Evolutionary conservation across 2,329 filamentous ascomycete genomes (phyloP).

Genomic region (Cryphonectria naterciae): DNA sequence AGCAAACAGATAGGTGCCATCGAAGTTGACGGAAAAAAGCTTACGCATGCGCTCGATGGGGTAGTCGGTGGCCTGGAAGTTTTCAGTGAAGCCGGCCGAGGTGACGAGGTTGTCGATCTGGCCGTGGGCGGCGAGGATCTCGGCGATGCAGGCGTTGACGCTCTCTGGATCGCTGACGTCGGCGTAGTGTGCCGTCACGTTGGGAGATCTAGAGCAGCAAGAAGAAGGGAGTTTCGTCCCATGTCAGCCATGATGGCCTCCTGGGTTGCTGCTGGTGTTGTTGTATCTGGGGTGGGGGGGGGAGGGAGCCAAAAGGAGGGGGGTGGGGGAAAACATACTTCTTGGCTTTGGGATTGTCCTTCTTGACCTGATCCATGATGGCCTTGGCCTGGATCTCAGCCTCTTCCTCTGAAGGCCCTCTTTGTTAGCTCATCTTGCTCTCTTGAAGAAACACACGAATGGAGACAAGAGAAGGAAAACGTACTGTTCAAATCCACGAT

Average conservation of each 20-base stretch:
- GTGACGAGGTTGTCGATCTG: conserved; percentile 92
- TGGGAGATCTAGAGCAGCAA: conserved; percentile 63
- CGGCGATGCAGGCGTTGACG: conserved; percentile 73
- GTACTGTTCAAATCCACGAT: conserved; percentile 91
- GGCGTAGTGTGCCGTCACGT: conserved; percentile 86
- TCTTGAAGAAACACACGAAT: not conserved
- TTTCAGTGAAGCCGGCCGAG: conserved; percentile 95
- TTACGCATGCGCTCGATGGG: conserved; percentile 90
- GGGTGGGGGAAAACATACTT: conserved; percentile 55
- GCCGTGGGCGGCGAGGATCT: conserved; percentile 72
- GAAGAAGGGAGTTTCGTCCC: not conserved
- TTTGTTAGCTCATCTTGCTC: conserved; percentile 1
- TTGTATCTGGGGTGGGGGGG: not conserved
- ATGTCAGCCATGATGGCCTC: conserved; percentile 4
- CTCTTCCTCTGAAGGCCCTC: conserved; percentile 68
- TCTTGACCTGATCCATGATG: conserved; percentile 75
- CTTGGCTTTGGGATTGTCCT: conserved; percentile 76
- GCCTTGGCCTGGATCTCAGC: conserved; percentile 75
- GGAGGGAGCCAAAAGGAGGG: conserved; percentile 2
- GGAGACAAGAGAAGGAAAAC: not conserved
- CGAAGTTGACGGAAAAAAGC: conserved; percentile 92
- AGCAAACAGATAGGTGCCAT: conserved; percentile 88
- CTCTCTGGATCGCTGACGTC: conserved; percentile 83
- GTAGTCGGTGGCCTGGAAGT: conserved; percentile 90
- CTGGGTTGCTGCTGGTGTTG: not conserved